phyloP scores from a whole-genome alignment of 805 yeast species.

The Saturnispora dispora region DNA sequence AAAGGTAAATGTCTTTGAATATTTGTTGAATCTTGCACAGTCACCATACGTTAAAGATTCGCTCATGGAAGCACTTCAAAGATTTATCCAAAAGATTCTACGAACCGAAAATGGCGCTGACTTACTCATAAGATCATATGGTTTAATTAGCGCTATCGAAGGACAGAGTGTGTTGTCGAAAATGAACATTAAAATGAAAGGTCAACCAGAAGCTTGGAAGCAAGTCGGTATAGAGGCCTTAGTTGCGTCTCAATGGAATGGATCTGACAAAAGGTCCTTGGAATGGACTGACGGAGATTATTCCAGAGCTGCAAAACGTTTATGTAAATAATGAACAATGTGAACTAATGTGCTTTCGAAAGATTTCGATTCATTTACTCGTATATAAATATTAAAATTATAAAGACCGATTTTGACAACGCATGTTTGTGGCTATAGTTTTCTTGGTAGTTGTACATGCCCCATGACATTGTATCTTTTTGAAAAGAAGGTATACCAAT shows the following conservation, averaged over 20 bases:
- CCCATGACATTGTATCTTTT: slow-evolving; percentile 44
- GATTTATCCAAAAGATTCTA: slow-evolving; percentile 39
- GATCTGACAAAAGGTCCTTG: slow-evolving; percentile 42
- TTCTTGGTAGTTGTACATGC: slow-evolving; percentile 23
- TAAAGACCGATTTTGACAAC: not conserved
- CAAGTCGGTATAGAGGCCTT: slow-evolving; percentile 31
- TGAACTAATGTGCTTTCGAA: not conserved
- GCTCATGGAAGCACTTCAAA: slow-evolving; percentile 32
- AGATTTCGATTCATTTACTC: not conserved
- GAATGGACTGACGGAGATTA: slow-evolving; percentile 56
- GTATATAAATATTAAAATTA: not conserved
- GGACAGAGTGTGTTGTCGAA: slow-evolving; percentile 6
- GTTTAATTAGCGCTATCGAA: slow-evolving; percentile 34
- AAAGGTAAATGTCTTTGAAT: slow-evolving; percentile 53
- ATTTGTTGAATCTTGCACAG: slow-evolving; percentile 46
- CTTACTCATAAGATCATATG: slow-evolving; percentile 50
- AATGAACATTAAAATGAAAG: slow-evolving; percentile 5
- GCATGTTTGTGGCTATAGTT: not conserved
- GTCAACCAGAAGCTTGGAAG: not conserved
- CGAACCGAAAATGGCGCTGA: slow-evolving; percentile 51
- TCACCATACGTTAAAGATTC: slow-evolving; percentile 40
- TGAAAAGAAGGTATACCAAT: slow-evolving; percentile 62
- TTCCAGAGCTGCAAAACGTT: slow-evolving; percentile 37
- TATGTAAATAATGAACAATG: slow-evolving; percentile 12
- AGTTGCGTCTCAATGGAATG: slow-evolving; percentile 28